These are phyloP conservation scores for Digitaria exilis DNA, from an alignment of 202 grass and related monocot species.

Conservation along the genomic window DNA sequence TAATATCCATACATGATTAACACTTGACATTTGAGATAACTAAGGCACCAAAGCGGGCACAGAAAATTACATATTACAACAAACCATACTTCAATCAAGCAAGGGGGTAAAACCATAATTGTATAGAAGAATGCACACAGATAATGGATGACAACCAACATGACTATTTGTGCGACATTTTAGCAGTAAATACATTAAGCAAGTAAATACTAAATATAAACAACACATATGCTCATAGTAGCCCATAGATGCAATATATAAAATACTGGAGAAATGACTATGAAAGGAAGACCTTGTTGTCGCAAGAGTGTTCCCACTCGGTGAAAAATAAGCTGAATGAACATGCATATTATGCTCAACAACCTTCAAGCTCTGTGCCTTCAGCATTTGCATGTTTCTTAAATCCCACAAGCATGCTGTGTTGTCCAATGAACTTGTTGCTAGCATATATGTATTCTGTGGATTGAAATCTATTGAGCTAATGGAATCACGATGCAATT, in stretches of 20 bases:
- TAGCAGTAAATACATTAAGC: no score
- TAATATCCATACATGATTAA: no score
- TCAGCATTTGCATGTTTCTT: conserved; percentile 45
- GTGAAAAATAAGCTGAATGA: conserved; percentile 76
- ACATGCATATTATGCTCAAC: conserved; percentile 38
- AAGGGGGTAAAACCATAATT: neutral
- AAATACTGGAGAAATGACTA: no score
- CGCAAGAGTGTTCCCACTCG: conserved; percentile 48
- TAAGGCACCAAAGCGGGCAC: no score
- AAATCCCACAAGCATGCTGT: conserved; percentile 65
- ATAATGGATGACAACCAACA: no score
- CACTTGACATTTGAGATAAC: no score
- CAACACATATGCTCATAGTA: no score
- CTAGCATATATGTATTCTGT: conserved; percentile 50
- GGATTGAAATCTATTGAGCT: conserved; percentile 65
- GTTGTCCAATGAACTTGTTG: conserved; percentile 60
- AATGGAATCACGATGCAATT: conserved; percentile 41
- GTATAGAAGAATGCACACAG: neutral
- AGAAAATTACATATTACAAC: no score
- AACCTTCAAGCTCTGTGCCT: conserved; percentile 44
- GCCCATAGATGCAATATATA: no score
- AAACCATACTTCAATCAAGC: no score
- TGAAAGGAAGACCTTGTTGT: conserved; percentile 56
- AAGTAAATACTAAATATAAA: no score
- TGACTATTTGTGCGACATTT: neutral